Evolutionary conservation across 2,329 filamentous ascomycete genomes (phyloP), one percentile per base, ranked within the genome.

Genomic region (Diaporthe helianthi): DNA sequence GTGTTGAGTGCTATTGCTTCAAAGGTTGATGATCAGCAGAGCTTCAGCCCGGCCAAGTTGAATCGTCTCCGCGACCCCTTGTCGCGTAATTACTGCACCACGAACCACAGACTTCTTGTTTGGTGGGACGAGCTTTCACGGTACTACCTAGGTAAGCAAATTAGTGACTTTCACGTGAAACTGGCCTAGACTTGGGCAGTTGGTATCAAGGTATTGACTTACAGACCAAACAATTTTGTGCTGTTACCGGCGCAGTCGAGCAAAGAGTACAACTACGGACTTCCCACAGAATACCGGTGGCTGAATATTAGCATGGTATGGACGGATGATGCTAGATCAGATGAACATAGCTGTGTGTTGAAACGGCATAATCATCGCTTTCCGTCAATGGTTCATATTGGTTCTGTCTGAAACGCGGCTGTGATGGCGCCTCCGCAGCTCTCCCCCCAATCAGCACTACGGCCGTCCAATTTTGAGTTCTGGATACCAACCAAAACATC

Each of bases 261-360:
- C 29, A 29, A 63, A 49, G 41, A 33, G 44, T 63, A 49, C 44
- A 33, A 19, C 13, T 49, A 15, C 44, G 58, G 58, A 63, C 58
- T 63, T 44, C 58, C 58, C 58, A 63, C 58, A 49, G 44, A 49
- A 24, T 63, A 63, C 58, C 58, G 58, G 29, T 33, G 17, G n/a
- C 29, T 4, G 24, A n/a, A 63, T 61, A 63, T 49, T 49, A 44
- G 26, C 58, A 63, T 24, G 41, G 58, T 36, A 24, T 9, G 41
- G 13, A 24, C 33, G 29, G 13, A 24, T 49, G 4, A 12, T 36
- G 12, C 19, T 63, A 63, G 44, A 63, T 63, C 58, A 63, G 58
- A 63, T 49, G 58, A 63, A 63, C 58, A 49, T 49, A 44, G 58
- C 29, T 63, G 7, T 49, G 58, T 19, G 19, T 29, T 24, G 58